A percentile compares a stretch with the other conserved stretches of the same genome.
These are phyloP conservation scores for Trichomonas vaginalis DNA, from an alignment of 208 protist genomes.

Conservation along the genomic window DNA sequence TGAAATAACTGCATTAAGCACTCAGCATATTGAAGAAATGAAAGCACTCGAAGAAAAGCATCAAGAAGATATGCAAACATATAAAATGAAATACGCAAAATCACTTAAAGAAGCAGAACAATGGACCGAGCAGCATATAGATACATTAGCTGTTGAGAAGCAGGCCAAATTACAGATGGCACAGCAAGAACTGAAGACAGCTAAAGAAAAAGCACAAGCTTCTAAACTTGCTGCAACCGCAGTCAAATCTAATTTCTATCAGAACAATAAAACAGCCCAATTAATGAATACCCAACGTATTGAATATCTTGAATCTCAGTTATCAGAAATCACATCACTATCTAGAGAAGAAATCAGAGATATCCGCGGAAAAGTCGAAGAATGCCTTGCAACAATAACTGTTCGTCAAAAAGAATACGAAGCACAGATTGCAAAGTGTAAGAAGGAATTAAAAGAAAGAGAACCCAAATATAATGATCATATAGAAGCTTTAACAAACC, in stretches of 20 bases:
- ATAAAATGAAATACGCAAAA: neutral
- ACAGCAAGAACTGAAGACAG: neutral
- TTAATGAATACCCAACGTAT: neutral
- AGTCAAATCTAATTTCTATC: neutral
- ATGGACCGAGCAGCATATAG: neutral
- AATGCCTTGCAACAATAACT: neutral
- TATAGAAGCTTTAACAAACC: neutral
- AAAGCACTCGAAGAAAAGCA: neutral
- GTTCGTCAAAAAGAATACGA: neutral
- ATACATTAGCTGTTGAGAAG: neutral
- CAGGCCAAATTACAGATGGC: neutral
- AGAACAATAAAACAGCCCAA: neutral
- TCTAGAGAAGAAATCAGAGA: neutral
- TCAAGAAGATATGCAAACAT: neutral
- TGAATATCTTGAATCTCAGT: neutral
- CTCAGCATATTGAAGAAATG: neutral
- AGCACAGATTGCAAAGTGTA: neutral
- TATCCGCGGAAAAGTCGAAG: neutral
- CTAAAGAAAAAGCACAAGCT: neutral
- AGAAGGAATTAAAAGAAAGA: neutral
- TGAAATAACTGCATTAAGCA: neutral
- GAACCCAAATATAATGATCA: neutral
- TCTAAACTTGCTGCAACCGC: neutral
- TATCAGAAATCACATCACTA: neutral
- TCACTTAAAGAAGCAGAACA: neutral